Evolutionary conservation across 2,329 filamentous ascomycete species (phyloP).

Genomic region (Fusarium mexicanum): DNA sequence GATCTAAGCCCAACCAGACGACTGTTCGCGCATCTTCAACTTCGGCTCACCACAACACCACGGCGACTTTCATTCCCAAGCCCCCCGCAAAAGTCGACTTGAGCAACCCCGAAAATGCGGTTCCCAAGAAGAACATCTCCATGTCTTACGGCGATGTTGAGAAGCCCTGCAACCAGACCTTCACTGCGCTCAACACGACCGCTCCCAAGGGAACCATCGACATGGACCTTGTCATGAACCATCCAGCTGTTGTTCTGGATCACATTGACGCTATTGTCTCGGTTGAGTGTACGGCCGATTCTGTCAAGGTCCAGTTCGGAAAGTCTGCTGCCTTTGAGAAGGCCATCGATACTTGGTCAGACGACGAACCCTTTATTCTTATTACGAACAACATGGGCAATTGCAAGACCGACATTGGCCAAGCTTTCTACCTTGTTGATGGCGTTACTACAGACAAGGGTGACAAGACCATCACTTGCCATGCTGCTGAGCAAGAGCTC

Average conservation of each 20-base stretch:
- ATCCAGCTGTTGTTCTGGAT: slow-evolving; percentile 11
- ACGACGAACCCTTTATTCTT: background rate
- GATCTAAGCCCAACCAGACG: background rate
- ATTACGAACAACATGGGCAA: slow-evolving; percentile 9
- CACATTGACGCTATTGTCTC: slow-evolving; percentile 8
- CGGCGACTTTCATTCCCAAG: slow-evolving; percentile 7
- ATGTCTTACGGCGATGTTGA: slow-evolving; percentile 9
- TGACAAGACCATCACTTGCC: slow-evolving; percentile 1
- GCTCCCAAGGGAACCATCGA: background rate
- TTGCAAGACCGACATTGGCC: background rate
- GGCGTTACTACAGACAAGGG: background rate
- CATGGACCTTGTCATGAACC: slow-evolving; percentile 14
- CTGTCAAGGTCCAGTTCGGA: background rate
- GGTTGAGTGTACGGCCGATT: background rate
- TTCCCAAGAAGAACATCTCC: slow-evolving; percentile 7
- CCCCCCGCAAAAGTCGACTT: background rate
- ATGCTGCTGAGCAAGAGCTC: background rate
- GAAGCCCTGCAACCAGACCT: slow-evolving; percentile 2
- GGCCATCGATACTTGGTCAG: background rate
- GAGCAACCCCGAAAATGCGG: slow-evolving; percentile 1
- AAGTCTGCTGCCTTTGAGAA: background rate
- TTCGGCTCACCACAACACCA: slow-evolving; percentile 1
- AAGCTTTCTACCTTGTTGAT: slow-evolving; percentile 11
- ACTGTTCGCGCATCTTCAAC: background rate
- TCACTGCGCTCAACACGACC: background rate